Percentiles rank a stretch among this genome's conserved stretches.
phyloP scores from a whole-genome alignment of 148 eudicot genomes.

The Cornus suecica region DNA sequence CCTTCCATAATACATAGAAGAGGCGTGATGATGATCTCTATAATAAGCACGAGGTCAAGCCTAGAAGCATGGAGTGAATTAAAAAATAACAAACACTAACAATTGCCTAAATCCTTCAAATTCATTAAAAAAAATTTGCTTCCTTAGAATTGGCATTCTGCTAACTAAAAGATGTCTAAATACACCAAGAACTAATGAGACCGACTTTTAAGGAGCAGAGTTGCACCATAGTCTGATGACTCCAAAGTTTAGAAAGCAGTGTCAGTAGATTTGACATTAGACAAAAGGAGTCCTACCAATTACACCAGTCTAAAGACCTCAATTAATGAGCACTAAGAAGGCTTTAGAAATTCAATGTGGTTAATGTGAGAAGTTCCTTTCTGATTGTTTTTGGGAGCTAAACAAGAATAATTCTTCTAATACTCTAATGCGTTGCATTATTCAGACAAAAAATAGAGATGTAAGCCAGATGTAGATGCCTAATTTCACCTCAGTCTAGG shows the following conservation, averaged over 20 bases:
- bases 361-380: too few relatives aligned
- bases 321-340: too few relatives aligned
- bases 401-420: too few relatives aligned
- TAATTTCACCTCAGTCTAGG: neutral
- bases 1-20: neutral
- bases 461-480: neutral
- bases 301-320: too few relatives aligned
- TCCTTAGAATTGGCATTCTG: neutral
- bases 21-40: neutral
- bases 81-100: neutral
- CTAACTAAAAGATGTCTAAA: neutral
- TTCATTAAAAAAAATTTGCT: neutral
- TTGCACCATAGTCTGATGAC: neutral
- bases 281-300: too few relatives aligned
- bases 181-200: too few relatives aligned
- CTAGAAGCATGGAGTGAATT: neutral
- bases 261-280: too few relatives aligned
- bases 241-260: too few relatives aligned
- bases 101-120: neutral
- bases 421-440: too few relatives aligned
- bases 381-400: too few relatives aligned
- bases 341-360: too few relatives aligned
- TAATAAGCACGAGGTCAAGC: neutral
- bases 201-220: neutral
- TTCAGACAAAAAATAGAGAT: too few relatives aligned